phyloP scores from a whole-genome alignment of 192 early-diverging fungal species.

The Jimgerdemannia flammicorona region DNA sequence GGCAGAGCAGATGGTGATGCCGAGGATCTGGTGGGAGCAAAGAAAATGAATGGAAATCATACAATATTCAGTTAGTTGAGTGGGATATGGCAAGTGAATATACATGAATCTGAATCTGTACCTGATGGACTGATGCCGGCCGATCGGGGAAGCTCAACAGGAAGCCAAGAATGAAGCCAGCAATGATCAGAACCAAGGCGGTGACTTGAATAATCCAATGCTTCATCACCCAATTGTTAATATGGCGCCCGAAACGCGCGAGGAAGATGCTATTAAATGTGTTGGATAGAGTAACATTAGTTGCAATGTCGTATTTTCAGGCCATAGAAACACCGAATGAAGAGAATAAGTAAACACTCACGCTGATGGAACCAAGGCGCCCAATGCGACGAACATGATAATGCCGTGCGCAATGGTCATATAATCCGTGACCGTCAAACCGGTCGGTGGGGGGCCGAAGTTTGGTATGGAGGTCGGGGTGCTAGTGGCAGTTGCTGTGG shows the following conservation, averaged over 20 bases:
- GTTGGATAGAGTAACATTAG: not conserved
- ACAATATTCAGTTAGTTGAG: no score
- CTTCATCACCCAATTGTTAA: not conserved
- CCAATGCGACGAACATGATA: not conserved
- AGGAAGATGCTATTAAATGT: not conserved
- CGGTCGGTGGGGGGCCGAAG: not conserved
- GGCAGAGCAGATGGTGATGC: not conserved
- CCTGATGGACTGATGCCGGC: not conserved
- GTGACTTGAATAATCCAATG: not conserved
- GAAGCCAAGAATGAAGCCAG: not conserved
- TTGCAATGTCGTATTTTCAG: no score
- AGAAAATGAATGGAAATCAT: not conserved
- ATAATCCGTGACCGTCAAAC: not conserved
- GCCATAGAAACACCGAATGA: not conserved
- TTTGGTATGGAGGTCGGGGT: not conserved
- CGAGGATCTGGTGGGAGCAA: not conserved
- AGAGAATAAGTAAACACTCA: not conserved
- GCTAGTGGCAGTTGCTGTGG: not conserved
- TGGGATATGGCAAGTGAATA: not conserved
- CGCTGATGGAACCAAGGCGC: not conserved
- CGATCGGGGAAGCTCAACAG: not conserved
- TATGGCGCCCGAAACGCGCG: not conserved
- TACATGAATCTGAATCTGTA: not conserved
- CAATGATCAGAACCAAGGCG: not conserved
- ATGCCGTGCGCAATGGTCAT: not conserved